Base-by-base conservation (phyloP, 148 eudicot genomes). In the Persicaria tinctoria region DNA sequence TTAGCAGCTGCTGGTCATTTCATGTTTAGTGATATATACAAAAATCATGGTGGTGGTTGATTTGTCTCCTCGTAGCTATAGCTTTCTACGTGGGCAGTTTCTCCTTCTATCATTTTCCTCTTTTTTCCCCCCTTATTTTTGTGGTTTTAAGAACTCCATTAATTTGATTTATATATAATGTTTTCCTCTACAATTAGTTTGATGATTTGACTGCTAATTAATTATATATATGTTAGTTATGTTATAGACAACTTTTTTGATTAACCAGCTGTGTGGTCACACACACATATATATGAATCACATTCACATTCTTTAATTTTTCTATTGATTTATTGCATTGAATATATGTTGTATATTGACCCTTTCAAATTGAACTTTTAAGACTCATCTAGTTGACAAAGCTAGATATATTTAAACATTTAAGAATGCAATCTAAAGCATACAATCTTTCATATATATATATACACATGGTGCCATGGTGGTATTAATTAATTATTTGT, bases 11-110 rank as follows among this genome's bases (percentile, higher is more conserved):
- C 17, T 66, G 47, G 14, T 13, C 6, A 66, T 66, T 38, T 66
- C 70, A 38, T 32, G 69, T 76, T 70, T 13, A 3, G 45, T 72
- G 66, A 69, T 63, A 68, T 70, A 62, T 68, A 51, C 70, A 74
- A 55, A 32, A 32, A 32, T 32, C 41, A 66, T 10, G 38, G 41
- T 44, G 47, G 48, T 38, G n/a, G 70, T 66, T 66, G 70, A 66
- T 38, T 66, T 66, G 70, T 66, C 47, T 66, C 44, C 70, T 66
- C 70, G 2, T 13, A 32, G 41, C 41, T 66, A 66, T 66, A 66
- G 47, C 70, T 41, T 66, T 66, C 48, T 66, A 66, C 70, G 70
- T 66, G 70, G 70, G 13, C 70, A 66, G 14, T 66, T 41, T 66
- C 44, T 18, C 46, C 44, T 66, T 66, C 47, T 5, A 66, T 41